A percentile compares a stretch with the other conserved stretches of the same genome.
Evolutionary conservation across 2,329 filamentous ascomycete species (phyloP).

Genomic region (Colletotrichum viniferum): DNA sequence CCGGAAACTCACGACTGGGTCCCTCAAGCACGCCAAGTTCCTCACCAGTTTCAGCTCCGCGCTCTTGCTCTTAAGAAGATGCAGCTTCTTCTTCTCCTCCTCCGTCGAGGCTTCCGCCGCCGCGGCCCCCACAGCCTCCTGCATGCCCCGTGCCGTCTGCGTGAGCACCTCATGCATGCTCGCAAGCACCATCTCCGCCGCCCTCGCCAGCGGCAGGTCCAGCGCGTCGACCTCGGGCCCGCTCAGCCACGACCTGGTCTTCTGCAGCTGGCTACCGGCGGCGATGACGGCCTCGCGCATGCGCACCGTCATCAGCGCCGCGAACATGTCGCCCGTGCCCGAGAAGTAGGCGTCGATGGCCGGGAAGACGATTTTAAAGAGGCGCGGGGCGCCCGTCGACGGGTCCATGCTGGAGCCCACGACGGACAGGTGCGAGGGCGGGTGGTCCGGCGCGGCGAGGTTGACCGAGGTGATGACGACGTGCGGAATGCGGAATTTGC

Average conservation of each 20-base stretch:
- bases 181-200: conserved; percentile 84
- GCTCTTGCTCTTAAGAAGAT: conserved; percentile 79
- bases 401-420: conserved; percentile 73
- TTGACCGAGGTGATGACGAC: conserved; percentile 91
- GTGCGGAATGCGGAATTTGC: conserved; percentile 78
- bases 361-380: conserved; percentile 88
- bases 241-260: conserved; percentile 73
- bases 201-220: conserved; percentile 81
- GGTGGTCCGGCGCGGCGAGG: conserved; percentile 59
- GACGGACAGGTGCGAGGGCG: conserved; percentile 64
- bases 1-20: conserved; percentile 68
- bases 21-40: conserved; percentile 70
- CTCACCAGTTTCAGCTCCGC: conserved; percentile 85
- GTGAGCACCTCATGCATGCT: conserved; percentile 89
- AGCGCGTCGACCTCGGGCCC: conserved; percentile 70
- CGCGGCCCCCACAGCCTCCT: conserved; percentile 49
- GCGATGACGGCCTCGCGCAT: conserved; percentile 79
- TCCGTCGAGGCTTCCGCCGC: conserved; percentile 47
- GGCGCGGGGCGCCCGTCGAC: conserved; percentile 65
- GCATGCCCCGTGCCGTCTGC: conserved; percentile 70
- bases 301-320: conserved; percentile 84
- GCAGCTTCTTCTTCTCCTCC: conserved; percentile 59
- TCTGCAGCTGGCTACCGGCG: conserved; percentile 44
- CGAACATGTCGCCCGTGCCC: conserved; percentile 98
- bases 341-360: conserved; percentile 93